A percentile compares a stretch with the other conserved stretches of the same genome.
Evolutionary conservation across 768 basidiomycete species (phyloP).

Genomic region (Pisolithus microcarpus): DNA sequence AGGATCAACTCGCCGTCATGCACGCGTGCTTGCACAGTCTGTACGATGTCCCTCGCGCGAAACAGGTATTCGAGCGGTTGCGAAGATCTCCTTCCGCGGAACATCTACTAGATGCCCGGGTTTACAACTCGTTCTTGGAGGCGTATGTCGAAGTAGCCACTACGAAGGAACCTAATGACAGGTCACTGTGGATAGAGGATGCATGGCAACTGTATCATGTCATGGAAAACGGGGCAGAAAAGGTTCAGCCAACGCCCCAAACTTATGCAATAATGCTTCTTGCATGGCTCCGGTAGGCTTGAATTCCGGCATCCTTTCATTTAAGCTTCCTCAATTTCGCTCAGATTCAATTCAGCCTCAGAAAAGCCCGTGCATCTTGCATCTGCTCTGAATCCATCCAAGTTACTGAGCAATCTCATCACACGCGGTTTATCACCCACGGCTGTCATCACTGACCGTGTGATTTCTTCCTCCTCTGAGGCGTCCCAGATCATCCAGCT

Average conservation of each 20-base stretch:
- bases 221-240: conserved; percentile 46
- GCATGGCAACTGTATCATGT: conserved; percentile 53
- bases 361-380: conserved; percentile 11
- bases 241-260: conserved; percentile 41
- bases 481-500: conserved; percentile 47
- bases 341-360: conserved; percentile 36
- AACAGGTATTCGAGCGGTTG: conserved; percentile 61
- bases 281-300: conserved; percentile 46
- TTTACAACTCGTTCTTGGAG: conserved; percentile 62
- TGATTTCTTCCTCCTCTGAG: conserved; percentile 47
- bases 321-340: conserved; percentile 8
- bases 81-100: conserved; percentile 38
- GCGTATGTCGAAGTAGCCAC: conserved; percentile 57
- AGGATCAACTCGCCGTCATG: conserved; percentile 70
- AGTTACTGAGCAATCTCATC: conserved; percentile 40
- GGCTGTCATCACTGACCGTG: conserved; percentile 50
- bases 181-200: conserved; percentile 53
- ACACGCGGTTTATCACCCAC: conserved; percentile 44
- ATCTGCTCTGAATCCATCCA: conserved; percentile 11
- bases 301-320: not conserved
- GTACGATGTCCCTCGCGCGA: conserved; percentile 73
- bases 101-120: conserved; percentile 37
- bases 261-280: conserved; percentile 69
- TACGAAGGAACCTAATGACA: conserved; percentile 36
- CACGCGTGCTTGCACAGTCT: conserved; percentile 74